Conservation (phyloP, 2,329 filamentous ascomycete genomes). For the Tetracladium maxilliforme region DNA sequence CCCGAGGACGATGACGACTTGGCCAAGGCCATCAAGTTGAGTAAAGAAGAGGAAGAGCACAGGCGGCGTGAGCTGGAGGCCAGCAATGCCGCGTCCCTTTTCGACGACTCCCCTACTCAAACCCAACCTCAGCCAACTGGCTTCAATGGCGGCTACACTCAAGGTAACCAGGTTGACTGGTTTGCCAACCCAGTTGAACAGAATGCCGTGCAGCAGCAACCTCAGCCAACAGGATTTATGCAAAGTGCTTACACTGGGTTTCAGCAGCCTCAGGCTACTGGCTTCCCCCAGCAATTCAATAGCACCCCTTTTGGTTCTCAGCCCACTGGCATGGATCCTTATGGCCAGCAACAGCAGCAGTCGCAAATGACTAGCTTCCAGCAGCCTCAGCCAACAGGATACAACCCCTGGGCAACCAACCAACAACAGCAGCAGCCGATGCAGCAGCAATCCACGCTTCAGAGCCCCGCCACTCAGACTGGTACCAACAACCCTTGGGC, state of each 20-base stretch:
- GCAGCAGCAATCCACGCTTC: constrained; percentile 31
- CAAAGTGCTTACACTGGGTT: constrained; percentile 39
- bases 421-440: constrained; percentile 25
- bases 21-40: constrained; percentile 87
- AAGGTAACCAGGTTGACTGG: constrained; percentile 92
- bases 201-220: constrained; percentile 51
- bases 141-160: constrained; percentile 94
- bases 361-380: no score
- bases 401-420: constrained; percentile 46
- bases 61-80: constrained; percentile 78
- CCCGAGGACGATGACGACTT: constrained; percentile 66
- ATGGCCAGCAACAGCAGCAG: constrained; percentile 37
- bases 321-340: constrained; percentile 57
- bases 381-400: constrained; percentile 47
- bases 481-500: constrained; percentile 96
- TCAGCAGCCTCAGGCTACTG: constrained; percentile 37
- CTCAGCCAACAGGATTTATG: constrained; percentile 66
- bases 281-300: constrained; percentile 57
- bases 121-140: constrained; percentile 66
- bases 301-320: constrained; percentile 55
- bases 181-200: constrained; percentile 88
- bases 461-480: constrained; percentile 51
- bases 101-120: constrained; percentile 56
- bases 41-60: constrained; percentile 85
- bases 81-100: constrained; percentile 72